phyloP scores from a whole-genome alignment of 345 rosid species.

The Sisymbrium irio region DNA sequence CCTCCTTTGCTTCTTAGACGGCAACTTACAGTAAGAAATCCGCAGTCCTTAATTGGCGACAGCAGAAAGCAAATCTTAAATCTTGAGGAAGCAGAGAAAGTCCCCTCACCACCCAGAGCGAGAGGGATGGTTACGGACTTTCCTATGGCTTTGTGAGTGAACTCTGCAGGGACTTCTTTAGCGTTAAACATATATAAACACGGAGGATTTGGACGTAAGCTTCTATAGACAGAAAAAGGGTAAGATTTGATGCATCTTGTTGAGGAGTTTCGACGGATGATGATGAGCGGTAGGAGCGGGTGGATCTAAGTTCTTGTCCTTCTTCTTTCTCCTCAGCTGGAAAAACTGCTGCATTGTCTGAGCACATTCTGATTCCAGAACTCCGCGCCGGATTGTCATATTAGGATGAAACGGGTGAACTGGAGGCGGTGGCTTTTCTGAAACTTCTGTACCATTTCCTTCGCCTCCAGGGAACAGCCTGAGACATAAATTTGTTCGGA shows the following conservation, averaged over 20 bases:
- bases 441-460: conserved; percentile 39
- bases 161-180: background rate
- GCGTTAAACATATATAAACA: no score
- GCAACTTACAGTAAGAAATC: fast-evolving
- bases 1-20: background rate
- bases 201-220: background rate
- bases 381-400: conserved; percentile 75
- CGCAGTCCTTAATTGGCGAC: background rate
- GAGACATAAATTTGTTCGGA: conserved; percentile 22
- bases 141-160: background rate
- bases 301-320: conserved; percentile 46
- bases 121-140: background rate
- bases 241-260: conserved; percentile 72
- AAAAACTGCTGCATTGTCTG: conserved; percentile 87
- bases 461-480: conserved; percentile 70
- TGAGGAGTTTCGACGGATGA: conserved; percentile 69
- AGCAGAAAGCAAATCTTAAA: background rate
- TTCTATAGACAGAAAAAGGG: conserved; percentile 67
- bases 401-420: conserved; percentile 94
- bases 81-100: background rate
- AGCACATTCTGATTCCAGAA: conserved; percentile 77
- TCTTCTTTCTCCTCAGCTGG: conserved; percentile 84
- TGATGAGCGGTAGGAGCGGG: conserved; percentile 48
- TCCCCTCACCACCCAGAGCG: background rate
- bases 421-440: conserved; percentile 73